Base-by-base conservation (phyloP, 2,329 filamentous ascomycete species). In the Chaetothyriales sp. region DNA sequence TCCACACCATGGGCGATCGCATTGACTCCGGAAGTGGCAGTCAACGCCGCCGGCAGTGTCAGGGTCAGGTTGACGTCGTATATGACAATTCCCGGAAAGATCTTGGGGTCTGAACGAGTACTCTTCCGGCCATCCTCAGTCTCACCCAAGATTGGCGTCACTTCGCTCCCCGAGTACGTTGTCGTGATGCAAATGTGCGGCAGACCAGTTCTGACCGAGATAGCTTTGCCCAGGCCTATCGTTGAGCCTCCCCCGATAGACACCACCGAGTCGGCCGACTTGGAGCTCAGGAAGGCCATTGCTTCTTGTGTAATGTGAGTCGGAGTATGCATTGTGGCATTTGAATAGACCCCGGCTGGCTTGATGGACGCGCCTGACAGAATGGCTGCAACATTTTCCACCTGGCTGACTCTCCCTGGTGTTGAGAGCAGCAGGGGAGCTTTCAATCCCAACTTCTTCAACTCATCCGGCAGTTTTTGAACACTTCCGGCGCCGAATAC, bases 1-100 rank as follows among this genome's bases (percentile, higher is more conserved):
- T 83, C 79, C 48, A 81, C 78, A 43, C 78, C 73, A 64, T 83
- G 80, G 1, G 80, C 79, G 63, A 83, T 79, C 0, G 80, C 79
- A 60, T 83, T 83, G 46, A 83, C 70, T 45, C 79, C 79, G 52
- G 77, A 81, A 0, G 73, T 78, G 1, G 73, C 71, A 55, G 71
- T 77, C 62, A 79, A 66, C 0, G 61, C 63, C 1, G 64, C 59
- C 0, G 79, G 78, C 20, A 83, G 65, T 1, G 73, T 76, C 70
- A 79, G 70, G 0, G 79, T 81, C 50, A 81, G 64, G 58, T 80
- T 72, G 18, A 81, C 77, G 65, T 83, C 79, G 60, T 82, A 83
- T 42, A 83, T 76, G 3, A 82, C 79, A 0, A 73, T 75, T 0
- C 69, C 71, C 0, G 79, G 79, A 18, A 81, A 65, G 50, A 82